Base-by-base conservation (phyloP, 768 basidiomycete genomes). In the Russula compacta region DNA sequence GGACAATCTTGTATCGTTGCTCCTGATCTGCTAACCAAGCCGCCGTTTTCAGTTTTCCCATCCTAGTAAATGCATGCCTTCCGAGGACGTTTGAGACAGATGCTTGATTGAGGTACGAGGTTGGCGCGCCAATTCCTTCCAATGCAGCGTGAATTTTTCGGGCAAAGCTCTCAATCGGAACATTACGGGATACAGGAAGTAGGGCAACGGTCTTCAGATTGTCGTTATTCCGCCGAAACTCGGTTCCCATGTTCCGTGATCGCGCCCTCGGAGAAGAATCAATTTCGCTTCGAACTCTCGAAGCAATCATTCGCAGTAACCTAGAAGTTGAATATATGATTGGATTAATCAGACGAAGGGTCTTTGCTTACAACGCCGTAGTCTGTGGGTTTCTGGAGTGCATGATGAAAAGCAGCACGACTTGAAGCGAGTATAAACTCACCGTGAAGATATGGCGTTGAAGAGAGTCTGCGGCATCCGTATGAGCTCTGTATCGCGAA, bases 381-480 rank as follows among this genome's bases (percentile, higher is more conserved):
- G 88, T 90, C 69, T 86, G 84, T 33, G 90, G 90, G 71, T 90
- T 91, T 58, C 90, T 91, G 50, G 5, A 24, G 36, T 21, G n/a
- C 42, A 12, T 51, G n/a, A 12, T 60, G 39, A 43, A 33, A 44
- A 9, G 59, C 65, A 40, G 61, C 35, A 51, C n/a, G 62, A 39
- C 8, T 57, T 15, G 9, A 44, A 54, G 35, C 52, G 12, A 24
- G 10, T 38, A 35, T 4, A 43, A 32, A 53, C 81, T 64, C 61
- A 87, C 88, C 89, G 77, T 11, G 89, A 86, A 47, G 91, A 92
- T 60, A 98, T 95, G 0, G 97, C 97, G 71, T 98, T 98, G 78
- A 98, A 99, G 10, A 99, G 78, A 0, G 97, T 97, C 69, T 90
- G 86, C 1, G 97, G 97, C 89, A 99, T 97, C 33, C 95, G 79